Evolutionary conservation across 202 grass and related monocot species (phyloP), one percentile per base, ranked within the genome.

Genomic region (Schoenoplectus triqueter): DNA sequence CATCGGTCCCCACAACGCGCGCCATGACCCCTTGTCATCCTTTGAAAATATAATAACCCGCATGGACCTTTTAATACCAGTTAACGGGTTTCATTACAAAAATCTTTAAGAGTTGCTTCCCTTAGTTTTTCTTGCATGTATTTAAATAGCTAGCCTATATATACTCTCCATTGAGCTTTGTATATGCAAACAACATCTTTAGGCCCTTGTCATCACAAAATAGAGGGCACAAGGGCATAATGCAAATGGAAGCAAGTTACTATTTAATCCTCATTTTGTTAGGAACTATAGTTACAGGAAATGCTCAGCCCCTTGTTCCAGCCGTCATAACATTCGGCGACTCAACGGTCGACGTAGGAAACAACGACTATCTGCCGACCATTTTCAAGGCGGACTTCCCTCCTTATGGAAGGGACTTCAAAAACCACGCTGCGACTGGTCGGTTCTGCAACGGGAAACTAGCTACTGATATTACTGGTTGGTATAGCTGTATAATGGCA

Each of bases 401-500:
- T 2, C 96, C 96, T 56, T 99, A 99, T 56, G 96, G 96, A 20
- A 83, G 96, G 82, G 96, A 99, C 87, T 99, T 94, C 90, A 57
- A 74, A 78, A 91, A 95, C 87, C 90, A 67, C 20, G 87, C 56
- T 47, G 73, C 96, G 7, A 99, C 96, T 0, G 96, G 96, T 52
- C 93, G 96, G 87, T 99, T 99, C 86, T 99, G 96, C 90, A 99
- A 99, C 21, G 96, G 96, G 49, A 93, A 88, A 84, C 85, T 99
- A 8, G 96, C 96, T 0, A 99, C 96, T 21, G 96, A 99, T 18
- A 87, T 99, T 84, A 99, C 96, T 31, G 95, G 95, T 97, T 42
- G 10, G 42, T 45, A 70, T 54, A 62, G 5, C 50, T 31, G 31
- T 31, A 31, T 31, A 31, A 31, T 31, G 31, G 31, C 31, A 31